Evolutionary conservation across 768 basidiomycete genomes (phyloP), one percentile per base, ranked within the genome.

Genomic region (Trametes meyenii): DNA sequence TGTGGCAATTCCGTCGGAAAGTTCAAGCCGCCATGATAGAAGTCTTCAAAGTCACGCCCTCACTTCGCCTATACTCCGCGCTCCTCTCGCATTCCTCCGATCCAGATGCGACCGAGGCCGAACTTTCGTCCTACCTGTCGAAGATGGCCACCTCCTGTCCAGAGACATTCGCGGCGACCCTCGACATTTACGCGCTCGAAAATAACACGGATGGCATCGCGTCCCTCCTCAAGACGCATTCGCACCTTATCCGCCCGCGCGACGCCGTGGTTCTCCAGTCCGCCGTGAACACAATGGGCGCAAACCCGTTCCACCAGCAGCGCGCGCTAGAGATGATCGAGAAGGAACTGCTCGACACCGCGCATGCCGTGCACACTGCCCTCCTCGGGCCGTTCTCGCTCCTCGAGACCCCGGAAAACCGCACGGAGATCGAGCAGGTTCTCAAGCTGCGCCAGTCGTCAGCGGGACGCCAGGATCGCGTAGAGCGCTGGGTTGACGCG

Each of bases 161-260:
- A 0, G 84, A 86, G 19, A 81, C 81, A 14, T 75, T 86, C 35
- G 78, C 77, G 1, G 81, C 81, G 0, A 84, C 87, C 0, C 76
- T 90, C 12, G 79, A 81, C 3, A 84, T 88, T 60, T 70, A 82
- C 67, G 70, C 79, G 3, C 42, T 69, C 3, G 76, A 79, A 43
- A 66, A 70, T 65, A 67, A 81, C 36, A 61, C 72, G 6, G 67
- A 71, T 0, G 67, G 66, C 29, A 71, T 88, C 62, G 50, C 75
- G 43, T 38, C 58, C 0, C 77, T 87, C 11, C 80, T 89, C 51
- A 69, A 76, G 19, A 58, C 73, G 0, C 74, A 88, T 66, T 71
- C 75, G 0, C 77, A 85, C 53, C 82, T 89, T 45, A 76, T 89
- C n/a, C 85, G 86, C 3, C 80, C 87, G 1, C 81, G 83, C 14